Base-by-base conservation (phyloP, 306 rosid genomes). In the Dalbergia cochinchinensis region DNA sequence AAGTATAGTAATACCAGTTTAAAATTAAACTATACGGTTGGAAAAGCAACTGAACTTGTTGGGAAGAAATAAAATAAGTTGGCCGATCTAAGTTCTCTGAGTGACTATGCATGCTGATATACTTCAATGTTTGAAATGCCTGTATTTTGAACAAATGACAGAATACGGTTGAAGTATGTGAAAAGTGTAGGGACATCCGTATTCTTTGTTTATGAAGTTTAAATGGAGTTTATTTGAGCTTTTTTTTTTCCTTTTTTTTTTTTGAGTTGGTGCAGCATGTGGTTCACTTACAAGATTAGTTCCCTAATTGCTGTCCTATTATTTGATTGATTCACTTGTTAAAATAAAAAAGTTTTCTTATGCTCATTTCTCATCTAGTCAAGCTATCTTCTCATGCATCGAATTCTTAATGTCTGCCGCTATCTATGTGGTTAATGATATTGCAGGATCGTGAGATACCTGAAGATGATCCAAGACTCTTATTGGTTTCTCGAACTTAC, bases 361-460 rank as follows among this genome's bases (percentile, higher is more conserved):
- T 12, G 10, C 14, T 74, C 48, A 33, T 53, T 48, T 67, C 44
- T 61, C 48, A 44, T 60, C 53, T 73, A 47, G 19, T 61, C 57
- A n/a, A 5, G 44, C 15, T 55, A 77, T 78, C 47, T 53, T 60
- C 8, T 60, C 47, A 66, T 65, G 34, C 50, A 54, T 9, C 41
- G 62, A 7, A 57, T 45, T 41, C 60, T 70, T 80, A 64, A 62
- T 84, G 60, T 41, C 48, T 61, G n/a, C 22, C n/a, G 8, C 20
- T 11, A 11, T 76, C 60, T 65, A 0, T 66, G 62, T 60, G 39
- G 31, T 26, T 26, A 26, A 26, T 26, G 31, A 16, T 69, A 81
- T 62, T 87, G 77, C 87, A 95, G 99, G 85, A 76, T 6, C 94
- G 97, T 1, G 87, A 91, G 80, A 87, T 95, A 64, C 99, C 99